Conservation (phyloP, 2,329 filamentous ascomycete genomes). For the Ambrosiella cleistominuta region DNA sequence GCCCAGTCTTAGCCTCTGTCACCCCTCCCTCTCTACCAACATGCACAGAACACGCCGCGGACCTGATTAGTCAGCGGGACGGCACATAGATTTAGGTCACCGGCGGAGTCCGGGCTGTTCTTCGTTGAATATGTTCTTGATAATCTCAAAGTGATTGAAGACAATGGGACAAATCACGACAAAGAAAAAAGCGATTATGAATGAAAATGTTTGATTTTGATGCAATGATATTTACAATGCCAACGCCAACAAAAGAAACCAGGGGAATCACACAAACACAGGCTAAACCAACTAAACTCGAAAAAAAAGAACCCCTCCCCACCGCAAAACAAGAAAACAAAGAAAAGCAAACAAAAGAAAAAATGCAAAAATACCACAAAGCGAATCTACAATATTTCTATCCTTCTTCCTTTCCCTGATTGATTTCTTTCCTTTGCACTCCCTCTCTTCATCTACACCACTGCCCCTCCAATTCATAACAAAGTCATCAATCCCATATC, state of each 20-base stretch:
- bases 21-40: neutral
- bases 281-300: neutral
- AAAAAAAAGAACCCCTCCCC: neutral
- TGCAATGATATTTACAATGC: neutral
- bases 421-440: too few species aligned
- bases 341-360: too few species aligned
- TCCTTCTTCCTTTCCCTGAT: too few species aligned
- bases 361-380: too few species aligned
- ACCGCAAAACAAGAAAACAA: neutral
- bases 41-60: neutral
- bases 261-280: neutral
- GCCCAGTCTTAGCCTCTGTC: neutral
- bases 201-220: neutral
- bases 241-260: conserved; percentile 4
- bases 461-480: too few species aligned
- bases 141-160: too few species aligned
- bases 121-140: too few species aligned
- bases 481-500: neutral
- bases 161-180: too few species aligned
- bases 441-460: too few species aligned
- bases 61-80: conserved; percentile 22
- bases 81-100: neutral
- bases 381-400: too few species aligned
- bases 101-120: too few species aligned
- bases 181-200: too few species aligned